Conservation (phyloP, 352 stramenopile species). For the Elongisporangium prolatum region DNA sequence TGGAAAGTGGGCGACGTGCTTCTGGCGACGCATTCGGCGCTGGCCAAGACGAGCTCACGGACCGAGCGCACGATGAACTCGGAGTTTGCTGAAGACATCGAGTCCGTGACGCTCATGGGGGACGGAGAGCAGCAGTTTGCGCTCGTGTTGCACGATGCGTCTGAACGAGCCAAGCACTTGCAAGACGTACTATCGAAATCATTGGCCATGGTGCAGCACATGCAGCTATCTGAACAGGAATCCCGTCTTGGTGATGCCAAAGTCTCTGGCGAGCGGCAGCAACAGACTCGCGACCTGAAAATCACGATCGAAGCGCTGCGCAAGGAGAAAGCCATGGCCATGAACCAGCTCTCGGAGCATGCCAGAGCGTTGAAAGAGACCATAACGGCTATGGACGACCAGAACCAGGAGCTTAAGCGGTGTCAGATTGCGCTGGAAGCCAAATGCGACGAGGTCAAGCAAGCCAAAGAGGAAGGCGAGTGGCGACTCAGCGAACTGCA, state of each 20-base stretch:
- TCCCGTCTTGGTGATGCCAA: conserved; percentile 8
- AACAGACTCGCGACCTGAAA: conserved; percentile 37
- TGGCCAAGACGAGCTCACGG: conserved; percentile 50
- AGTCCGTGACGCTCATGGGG: conserved; percentile 35
- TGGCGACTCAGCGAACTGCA: conserved; percentile 19
- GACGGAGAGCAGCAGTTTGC: conserved; percentile 29
- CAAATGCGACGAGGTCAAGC: conserved; percentile 43
- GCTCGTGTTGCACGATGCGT: conserved; percentile 24
- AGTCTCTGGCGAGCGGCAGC: conserved; percentile 2
- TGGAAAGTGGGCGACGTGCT: conserved; percentile 68
- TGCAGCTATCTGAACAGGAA: conserved; percentile 32
- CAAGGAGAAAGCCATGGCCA: conserved; percentile 56
- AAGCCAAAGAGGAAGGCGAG: conserved; percentile 28
- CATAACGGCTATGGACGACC: conserved; percentile 35
- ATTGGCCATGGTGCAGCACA: conserved; percentile 38
- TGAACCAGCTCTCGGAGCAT: conserved; percentile 57
- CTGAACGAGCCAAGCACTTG: conserved; percentile 28
- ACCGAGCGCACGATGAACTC: conserved; percentile 45
- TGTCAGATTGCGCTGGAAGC: conserved; percentile 32
- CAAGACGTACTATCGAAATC: conserved; percentile 28
- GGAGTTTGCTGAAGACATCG: conserved; percentile 50
- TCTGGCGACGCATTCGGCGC: conserved; percentile 49
- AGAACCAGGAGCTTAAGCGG: conserved; percentile 52
- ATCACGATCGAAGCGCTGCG: conserved; percentile 46
- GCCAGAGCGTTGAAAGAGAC: conserved; percentile 40